Base-by-base conservation (phyloP, 2,329 filamentous ascomycete genomes). In the Colletotrichum sp. region DNA sequence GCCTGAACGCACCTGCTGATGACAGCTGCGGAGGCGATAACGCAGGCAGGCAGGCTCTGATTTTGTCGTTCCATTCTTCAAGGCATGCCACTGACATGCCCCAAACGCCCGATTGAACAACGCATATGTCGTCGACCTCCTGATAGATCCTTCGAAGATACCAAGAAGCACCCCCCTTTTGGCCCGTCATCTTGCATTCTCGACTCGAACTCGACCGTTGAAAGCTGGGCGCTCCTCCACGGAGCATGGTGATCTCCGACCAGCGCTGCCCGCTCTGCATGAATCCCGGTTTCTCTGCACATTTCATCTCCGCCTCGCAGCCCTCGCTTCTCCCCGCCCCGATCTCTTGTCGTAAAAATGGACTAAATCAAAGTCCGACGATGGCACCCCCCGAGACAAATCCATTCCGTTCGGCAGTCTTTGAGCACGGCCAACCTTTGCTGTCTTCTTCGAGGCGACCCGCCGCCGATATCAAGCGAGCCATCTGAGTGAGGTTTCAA, bases 181-280 rank as follows among this genome's bases (percentile, higher is more conserved):
- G 64, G 59, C 32, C 61, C 36, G 68, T 67, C 61, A 67, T 72
- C 61, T 75, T 28, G 52, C 55, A 55, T 59, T 60, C 68, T 71
- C 52, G 52, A 66, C 68, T 60, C 34, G 32, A 10, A 66, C 68
- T 60, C 34, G 32, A 7, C 43, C 43, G n/a, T 52, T 21, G n/a
- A 43, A 63, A 30, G 28, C 36, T 36, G 9, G 30, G 43, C 43
- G 26, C 24, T 68, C 30, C 65, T 57, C 28, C 13, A 18, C 39
- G 12, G 26, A 34, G 64, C 18, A n/a, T 48, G 16, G 13, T 68
- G 48, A n/a, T 34, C n/a, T 68, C 28, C 48, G 66, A 68, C 21
- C 32, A 59, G 32, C 16, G 14, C 21, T 68, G 65, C 32, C 60
- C 21, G 64, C 16, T 59, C 32, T 60, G 66, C 52, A 52, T 48